These are phyloP conservation scores for Aspergillus neotritici DNA, from an alignment of 2,329 filamentous ascomycete species.

Conservation along the genomic window DNA sequence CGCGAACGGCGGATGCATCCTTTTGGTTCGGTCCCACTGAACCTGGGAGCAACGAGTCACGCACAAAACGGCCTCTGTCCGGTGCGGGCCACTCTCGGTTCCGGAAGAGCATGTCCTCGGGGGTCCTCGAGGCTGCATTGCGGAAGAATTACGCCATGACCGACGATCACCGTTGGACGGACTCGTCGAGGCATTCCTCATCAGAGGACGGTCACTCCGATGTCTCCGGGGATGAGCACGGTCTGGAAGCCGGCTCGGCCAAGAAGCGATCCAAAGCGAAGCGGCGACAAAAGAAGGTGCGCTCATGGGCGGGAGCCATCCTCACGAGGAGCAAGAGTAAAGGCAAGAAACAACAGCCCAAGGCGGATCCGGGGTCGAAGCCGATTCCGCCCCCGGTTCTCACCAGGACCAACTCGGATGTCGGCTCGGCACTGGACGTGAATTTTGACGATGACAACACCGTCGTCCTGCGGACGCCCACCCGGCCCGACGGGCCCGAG, in stretches of 20 bases:
- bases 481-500: conserved; percentile 30
- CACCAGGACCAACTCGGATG: conserved; percentile 37
- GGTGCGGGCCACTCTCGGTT: conserved; percentile 31
- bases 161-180: conserved; percentile 20
- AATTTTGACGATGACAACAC: conserved; percentile 48
- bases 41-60: conserved; percentile 11
- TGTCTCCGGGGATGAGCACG: conserved; percentile 23
- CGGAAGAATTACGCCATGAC: conserved; percentile 11
- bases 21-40: conserved; percentile 25
- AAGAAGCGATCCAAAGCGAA: conserved; percentile 32
- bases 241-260: conserved; percentile 20
- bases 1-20: conserved; percentile 42
- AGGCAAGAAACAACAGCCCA: conserved; percentile 32
- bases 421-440: conserved; percentile 40
- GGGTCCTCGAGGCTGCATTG: conserved; percentile 23
- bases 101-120: conserved; percentile 27
- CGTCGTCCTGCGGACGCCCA: conserved; percentile 43
- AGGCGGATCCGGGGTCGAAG: conserved; percentile 37
- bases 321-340: conserved; percentile 45
- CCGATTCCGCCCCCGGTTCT: conserved; percentile 41
- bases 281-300: conserved; percentile 68
- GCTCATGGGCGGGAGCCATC: conserved; percentile 53
- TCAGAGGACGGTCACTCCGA: conserved; percentile 28
- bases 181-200: conserved; percentile 22
- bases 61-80: conserved; percentile 38